These are phyloP conservation scores for Fraxinus quadrangulata DNA, from an alignment of 257 asterid species.

Conservation along the genomic window DNA sequence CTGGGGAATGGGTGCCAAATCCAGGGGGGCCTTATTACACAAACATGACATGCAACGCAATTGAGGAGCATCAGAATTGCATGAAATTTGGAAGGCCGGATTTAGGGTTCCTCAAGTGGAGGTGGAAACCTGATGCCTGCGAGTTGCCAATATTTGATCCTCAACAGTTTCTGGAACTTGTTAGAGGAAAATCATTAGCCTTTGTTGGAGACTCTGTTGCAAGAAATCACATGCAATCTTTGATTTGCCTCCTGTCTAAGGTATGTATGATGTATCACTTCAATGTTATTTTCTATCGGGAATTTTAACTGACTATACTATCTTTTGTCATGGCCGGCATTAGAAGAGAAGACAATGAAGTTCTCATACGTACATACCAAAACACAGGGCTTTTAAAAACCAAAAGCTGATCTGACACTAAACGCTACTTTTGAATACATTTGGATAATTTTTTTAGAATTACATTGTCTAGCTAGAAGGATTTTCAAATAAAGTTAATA, in stretches of 20 bases:
- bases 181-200: constrained; percentile 55
- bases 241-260: constrained; percentile 61
- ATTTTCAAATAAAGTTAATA: no score
- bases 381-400: no score
- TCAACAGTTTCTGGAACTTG: constrained; percentile 37
- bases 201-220: constrained; percentile 73
- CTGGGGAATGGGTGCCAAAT: constrained; percentile 83
- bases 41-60: constrained; percentile 46
- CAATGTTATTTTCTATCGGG: no score
- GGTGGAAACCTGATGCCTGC: constrained; percentile 68
- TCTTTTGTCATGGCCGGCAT: no score
- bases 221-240: constrained; percentile 70
- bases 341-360: no score
- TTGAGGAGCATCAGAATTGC: constrained; percentile 69
- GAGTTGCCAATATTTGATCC: constrained; percentile 50
- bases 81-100: constrained; percentile 65
- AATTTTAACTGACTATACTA: no score
- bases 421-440: no score
- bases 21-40: constrained; percentile 76
- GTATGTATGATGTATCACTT: constrained; percentile 34
- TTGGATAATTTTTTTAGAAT: no score
- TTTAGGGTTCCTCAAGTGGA: constrained; percentile 53
- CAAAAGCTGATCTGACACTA: no score
- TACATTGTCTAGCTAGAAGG: no score
- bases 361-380: no score